Percentiles rank a stretch among this genome's conserved stretches.
These are phyloP conservation scores for Pueraria montana DNA, from an alignment of 306 rosid species.

Conservation along the genomic window DNA sequence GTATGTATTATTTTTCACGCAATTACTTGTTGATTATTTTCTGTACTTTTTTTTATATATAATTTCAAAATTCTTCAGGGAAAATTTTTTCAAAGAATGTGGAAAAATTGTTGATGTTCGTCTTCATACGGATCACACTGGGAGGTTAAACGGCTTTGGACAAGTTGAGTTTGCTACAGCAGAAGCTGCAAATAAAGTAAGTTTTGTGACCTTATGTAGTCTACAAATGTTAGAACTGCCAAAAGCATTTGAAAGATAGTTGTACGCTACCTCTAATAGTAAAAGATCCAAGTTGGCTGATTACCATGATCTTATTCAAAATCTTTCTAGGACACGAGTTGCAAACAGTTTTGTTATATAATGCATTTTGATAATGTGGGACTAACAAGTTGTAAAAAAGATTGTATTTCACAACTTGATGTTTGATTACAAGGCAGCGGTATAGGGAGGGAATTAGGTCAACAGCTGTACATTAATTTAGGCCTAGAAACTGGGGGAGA, in stretches of 20 bases:
- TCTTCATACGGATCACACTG: constrained; percentile 53
- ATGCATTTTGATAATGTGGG: constrained; percentile 1
- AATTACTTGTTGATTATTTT: background rate
- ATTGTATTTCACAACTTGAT: no score
- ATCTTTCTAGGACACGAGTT: constrained; percentile 5
- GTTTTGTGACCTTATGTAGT: constrained; percentile 40
- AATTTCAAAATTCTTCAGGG: constrained; percentile 56
- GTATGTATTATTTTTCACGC: constrained; percentile 56
- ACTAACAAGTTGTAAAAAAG: background rate
- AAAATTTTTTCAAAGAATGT: constrained; percentile 65
- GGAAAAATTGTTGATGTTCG: constrained; percentile 75
- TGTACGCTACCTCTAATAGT: background rate
- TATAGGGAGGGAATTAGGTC: no score
- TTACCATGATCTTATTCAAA: constrained; percentile 19
- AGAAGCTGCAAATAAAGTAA: constrained; percentile 71
- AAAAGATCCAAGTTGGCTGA: background rate
- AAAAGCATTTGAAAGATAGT: constrained; percentile 2
- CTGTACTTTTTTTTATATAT: constrained; percentile 15
- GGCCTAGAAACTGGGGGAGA: no score
- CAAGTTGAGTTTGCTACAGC: constrained; percentile 74
- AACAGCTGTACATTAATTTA: no score
- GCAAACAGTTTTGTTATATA: background rate
- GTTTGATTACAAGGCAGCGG: no score
- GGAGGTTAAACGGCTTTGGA: constrained; percentile 70
- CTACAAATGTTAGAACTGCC: constrained; percentile 35